Base-by-base conservation (phyloP, 1,139 yeast genomes). In the Suhomyces bolitotheri region DNA sequence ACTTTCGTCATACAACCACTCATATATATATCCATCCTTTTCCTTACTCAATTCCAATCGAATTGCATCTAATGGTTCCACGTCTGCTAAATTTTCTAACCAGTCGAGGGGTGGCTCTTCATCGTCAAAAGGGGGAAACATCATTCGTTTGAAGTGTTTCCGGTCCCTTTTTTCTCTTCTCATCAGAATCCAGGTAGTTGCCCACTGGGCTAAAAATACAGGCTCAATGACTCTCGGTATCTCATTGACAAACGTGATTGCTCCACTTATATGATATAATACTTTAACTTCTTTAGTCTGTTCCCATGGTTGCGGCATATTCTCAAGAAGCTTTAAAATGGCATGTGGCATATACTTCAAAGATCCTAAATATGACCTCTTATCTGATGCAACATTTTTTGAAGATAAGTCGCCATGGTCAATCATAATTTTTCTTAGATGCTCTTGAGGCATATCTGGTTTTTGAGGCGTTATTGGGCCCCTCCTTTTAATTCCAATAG, bases 241-340 rank as follows among this genome's bases (percentile, higher is more conserved):
- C 56, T 92, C 97, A 54, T 92, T 83, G 16, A 94, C 96, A 69
- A 94, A 89, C 0, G 98, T 89, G 19, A 94, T 85, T 10, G 98
- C 97, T 11, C 98, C 98, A 0, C 95, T 80, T 14, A 78, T 75
- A 54, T 92, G 99, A 54, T 92, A 92, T 28, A 92, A 61, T 7
- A 92, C 97, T 42, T 78, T 80, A 9, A 94, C 98, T 37, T 86
- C 95, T 41, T 86, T 85, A 1, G 76, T 67, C 41, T 78, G 78
- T 58, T 94, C 97, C 99, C 99, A 94, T 1, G 99, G 99, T 56
- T 89, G 96, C 0, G 99, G 99, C 92, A 94, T 92, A 51, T 89
- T 90, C 53, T 94, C 98, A 31, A 94, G 56, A 23, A 94, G 71
- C 58, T 94, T 94, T 43, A 89, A 60, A 2, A 90, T 77, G 0